Percentiles rank a stretch among this genome's conserved stretches.
Evolutionary conservation across 164 flowering plant genomes (phyloP).

Genomic region (Cinnamomum chago): DNA sequence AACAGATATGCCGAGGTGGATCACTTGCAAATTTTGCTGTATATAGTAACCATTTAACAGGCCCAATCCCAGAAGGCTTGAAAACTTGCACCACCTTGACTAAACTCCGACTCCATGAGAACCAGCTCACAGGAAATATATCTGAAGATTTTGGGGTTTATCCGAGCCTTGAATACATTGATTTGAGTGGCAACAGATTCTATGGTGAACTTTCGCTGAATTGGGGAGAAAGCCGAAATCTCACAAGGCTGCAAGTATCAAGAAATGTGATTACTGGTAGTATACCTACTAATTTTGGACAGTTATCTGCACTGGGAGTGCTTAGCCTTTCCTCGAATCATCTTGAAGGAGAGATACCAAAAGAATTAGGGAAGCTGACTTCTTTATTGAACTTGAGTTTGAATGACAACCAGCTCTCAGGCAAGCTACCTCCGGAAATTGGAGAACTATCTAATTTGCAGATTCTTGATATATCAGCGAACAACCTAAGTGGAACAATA

Average conservation of each 20-base stretch:
- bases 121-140: conserved; percentile 18
- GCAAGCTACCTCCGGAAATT: not conserved
- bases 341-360: conserved; percentile 5
- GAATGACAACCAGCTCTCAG: not conserved
- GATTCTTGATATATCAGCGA: not conserved
- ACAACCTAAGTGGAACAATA: not conserved
- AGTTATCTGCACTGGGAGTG: not conserved
- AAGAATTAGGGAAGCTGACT: not conserved
- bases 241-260: not conserved
- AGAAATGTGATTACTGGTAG: not conserved
- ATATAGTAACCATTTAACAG: not conserved
- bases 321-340: conserved; percentile 5
- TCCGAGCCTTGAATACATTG: not conserved
- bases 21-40: not conserved
- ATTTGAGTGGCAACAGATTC: conserved; percentile 5
- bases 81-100: conserved; percentile 18
- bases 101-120: conserved; percentile 18
- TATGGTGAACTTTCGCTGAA: conserved; percentile 4
- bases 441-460: conserved; percentile 1
- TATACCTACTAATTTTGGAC: conserved; percentile 1
- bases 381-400: not conserved
- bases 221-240: not conserved
- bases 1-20: not conserved
- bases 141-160: conserved; percentile 19
- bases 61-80: conserved; percentile 10